phyloP scores from a whole-genome alignment of 1,139 yeast species.

The Magnusiomyces tetraspermus region DNA sequence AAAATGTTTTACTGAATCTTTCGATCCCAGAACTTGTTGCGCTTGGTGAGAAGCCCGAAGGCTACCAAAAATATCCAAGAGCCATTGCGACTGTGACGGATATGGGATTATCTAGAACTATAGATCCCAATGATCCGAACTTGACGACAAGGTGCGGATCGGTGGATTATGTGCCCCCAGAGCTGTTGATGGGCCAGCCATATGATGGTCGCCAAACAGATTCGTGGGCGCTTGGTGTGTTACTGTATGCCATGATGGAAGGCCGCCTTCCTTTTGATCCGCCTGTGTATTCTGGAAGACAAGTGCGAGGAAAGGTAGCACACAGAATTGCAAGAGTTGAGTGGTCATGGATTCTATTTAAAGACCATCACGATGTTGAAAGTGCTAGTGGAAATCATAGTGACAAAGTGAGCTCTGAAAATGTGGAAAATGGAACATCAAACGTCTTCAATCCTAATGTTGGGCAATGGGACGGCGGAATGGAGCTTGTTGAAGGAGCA shows the following conservation, averaged over 20 bases:
- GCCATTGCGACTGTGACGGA: conserved; percentile 66
- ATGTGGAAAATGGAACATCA: conserved; percentile 16
- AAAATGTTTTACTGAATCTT: conserved; percentile 32
- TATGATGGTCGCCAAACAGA: conserved; percentile 88
- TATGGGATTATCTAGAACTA: conserved; percentile 71
- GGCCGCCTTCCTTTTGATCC: conserved; percentile 82
- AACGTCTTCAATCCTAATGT: background rate
- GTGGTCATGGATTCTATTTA: conserved; percentile 62
- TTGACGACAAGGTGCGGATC: conserved; percentile 88
- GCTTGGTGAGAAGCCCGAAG: background rate
- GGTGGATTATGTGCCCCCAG: conserved; percentile 93
- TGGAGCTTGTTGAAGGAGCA: conserved; percentile 44
- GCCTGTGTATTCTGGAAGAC: conserved; percentile 30
- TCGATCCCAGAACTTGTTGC: background rate
- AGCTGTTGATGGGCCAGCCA: conserved; percentile 75
- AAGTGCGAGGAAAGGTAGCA: conserved; percentile 56
- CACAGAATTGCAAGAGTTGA: conserved; percentile 88
- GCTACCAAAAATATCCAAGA: conserved; percentile 16
- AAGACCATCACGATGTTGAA: conserved; percentile 8
- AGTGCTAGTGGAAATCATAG: conserved; percentile 8
- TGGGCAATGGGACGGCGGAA: conserved; percentile 40
- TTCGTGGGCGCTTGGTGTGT: conserved; percentile 89
- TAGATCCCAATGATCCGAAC: conserved; percentile 50
- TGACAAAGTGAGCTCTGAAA: conserved; percentile 3
- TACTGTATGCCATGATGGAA: conserved; percentile 75